A percentile compares a stretch with the other conserved stretches of the same genome.
These are phyloP conservation scores for Rhizopogon vinicolor DNA, from an alignment of 768 basidiomycete species.

Conservation along the genomic window DNA sequence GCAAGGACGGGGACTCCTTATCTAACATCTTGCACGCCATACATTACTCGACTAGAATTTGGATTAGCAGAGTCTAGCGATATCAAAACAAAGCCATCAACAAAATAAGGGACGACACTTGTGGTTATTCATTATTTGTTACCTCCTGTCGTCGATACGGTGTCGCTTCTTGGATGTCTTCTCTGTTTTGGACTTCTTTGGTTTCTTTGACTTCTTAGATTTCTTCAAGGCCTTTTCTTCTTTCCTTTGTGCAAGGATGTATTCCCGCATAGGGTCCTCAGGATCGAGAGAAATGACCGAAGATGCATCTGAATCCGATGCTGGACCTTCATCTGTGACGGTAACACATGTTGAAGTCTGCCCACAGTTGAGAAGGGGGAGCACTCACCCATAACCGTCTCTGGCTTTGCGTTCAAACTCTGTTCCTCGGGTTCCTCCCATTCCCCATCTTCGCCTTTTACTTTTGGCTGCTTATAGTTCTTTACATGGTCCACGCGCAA, in stretches of 20 bases:
- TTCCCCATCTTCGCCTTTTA: slow-evolving; percentile 79
- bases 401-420: slow-evolving; percentile 82
- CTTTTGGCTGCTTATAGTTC: slow-evolving; percentile 85
- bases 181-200: slow-evolving; percentile 57
- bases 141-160: not conserved
- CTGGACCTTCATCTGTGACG: slow-evolving; percentile 42
- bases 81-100: not conserved
- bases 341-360: not conserved
- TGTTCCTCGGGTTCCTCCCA: slow-evolving; percentile 82
- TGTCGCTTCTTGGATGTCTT: slow-evolving; percentile 78
- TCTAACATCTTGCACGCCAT: not conserved
- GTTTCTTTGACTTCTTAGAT: slow-evolving; percentile 57
- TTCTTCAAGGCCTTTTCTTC: slow-evolving; percentile 62
- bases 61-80: not conserved
- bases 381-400: slow-evolving; percentile 55
- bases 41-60: not conserved
- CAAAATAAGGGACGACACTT: not conserved
- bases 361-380: not conserved
- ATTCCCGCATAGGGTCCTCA: slow-evolving; percentile 98
- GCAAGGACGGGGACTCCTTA: not conserved
- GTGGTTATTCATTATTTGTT: not conserved
- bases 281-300: slow-evolving; percentile 76
- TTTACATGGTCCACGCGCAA: slow-evolving; percentile 91
- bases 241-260: slow-evolving; percentile 68
- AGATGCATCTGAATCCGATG: slow-evolving; percentile 62